phyloP scores from a whole-genome alignment of 345 rosid genomes.

The Brassica napus region DNA sequence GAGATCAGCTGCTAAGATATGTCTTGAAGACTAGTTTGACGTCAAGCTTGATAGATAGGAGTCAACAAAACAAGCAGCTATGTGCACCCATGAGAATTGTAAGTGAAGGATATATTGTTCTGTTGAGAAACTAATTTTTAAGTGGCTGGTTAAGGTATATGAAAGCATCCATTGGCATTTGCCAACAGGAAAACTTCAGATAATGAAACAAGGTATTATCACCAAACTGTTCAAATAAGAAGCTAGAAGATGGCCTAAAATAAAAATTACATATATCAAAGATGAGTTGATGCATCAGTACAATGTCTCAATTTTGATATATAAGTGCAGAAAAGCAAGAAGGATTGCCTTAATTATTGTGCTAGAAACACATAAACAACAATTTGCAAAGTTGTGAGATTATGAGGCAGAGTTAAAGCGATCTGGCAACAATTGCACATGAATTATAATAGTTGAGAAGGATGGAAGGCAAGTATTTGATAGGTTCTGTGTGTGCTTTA shows the following conservation, averaged over 20 bases:
- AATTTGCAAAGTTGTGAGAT: too few relatives aligned
- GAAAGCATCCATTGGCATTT: not conserved
- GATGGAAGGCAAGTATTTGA: not conserved
- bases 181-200: not conserved
- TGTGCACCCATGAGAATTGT: too few relatives aligned
- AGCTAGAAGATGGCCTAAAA: not conserved
- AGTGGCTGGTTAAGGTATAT: not conserved
- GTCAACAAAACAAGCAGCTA: too few relatives aligned
- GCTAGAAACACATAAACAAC: too few relatives aligned
- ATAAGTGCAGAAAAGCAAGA: too few relatives aligned
- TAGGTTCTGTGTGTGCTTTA: not conserved
- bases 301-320: not conserved
- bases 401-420: not conserved
- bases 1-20: too few relatives aligned
- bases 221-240: not conserved
- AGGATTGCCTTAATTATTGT: too few relatives aligned
- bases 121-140: not conserved
- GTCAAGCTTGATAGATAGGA: too few relatives aligned
- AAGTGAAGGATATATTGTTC: not conserved
- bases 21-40: too few relatives aligned
- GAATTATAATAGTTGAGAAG: too few relatives aligned
- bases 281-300: slow-evolving; percentile 1
- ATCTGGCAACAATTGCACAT: not conserved
- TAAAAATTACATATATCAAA: not conserved
- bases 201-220: not conserved